A percentile compares a stretch with the other conserved stretches of the same genome.
phyloP scores from a whole-genome alignment of 1,284 basidiomycete species.

The Pyrrhoderma noxium region DNA sequence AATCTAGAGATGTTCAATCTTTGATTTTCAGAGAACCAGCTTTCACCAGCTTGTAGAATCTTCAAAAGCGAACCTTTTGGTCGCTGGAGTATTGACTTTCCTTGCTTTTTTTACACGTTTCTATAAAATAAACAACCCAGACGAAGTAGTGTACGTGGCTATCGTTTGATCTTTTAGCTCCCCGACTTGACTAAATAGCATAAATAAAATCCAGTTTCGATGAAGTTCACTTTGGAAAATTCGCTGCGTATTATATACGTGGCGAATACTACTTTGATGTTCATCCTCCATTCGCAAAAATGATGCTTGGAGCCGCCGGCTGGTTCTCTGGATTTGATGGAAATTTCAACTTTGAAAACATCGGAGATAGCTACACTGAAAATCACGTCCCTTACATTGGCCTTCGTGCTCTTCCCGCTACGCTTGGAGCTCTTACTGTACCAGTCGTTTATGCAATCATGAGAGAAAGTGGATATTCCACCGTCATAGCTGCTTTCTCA shows the following conservation, averaged over 20 bases:
- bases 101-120: conserved; percentile 80
- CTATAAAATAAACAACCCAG: conserved; percentile 89
- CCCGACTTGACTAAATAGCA: neutral
- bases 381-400: conserved; percentile 91
- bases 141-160: conserved; percentile 82
- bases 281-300: conserved; percentile 93
- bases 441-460: conserved; percentile 94
- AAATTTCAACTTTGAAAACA: conserved; percentile 88
- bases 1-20: neutral
- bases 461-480: conserved; percentile 95
- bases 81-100: conserved; percentile 58
- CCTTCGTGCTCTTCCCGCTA: conserved; percentile 86
- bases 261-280: conserved; percentile 99
- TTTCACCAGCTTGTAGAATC: conserved; percentile 17
- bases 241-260: conserved; percentile 85
- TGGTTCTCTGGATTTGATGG: conserved; percentile 98
- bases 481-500: conserved; percentile 82
- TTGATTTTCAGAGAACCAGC: conserved; percentile 6
- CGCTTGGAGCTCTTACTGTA: conserved; percentile 84
- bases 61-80: conserved; percentile 20
- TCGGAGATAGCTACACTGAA: conserved; percentile 87
- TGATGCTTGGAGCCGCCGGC: conserved; percentile 86
- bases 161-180: conserved; percentile 1
- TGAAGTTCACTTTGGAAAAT: conserved; percentile 95
- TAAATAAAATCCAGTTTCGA: conserved; percentile 64